These are phyloP conservation scores for Drechslerella dactyloides DNA, from an alignment of 2,329 filamentous ascomycete species.

Conservation along the genomic window DNA sequence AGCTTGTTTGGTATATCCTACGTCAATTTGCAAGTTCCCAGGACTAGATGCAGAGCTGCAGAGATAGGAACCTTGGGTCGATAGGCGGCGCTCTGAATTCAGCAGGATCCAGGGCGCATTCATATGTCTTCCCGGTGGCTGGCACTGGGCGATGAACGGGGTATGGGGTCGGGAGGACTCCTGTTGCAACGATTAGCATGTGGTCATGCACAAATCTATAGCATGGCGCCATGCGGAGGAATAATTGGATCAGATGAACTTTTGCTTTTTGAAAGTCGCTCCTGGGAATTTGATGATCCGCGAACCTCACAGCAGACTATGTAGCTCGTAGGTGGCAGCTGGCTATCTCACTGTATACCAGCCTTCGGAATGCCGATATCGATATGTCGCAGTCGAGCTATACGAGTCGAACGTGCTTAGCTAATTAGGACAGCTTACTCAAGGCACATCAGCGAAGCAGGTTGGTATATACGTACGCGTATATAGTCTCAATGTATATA, in stretches of 20 bases:
- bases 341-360: conserved; percentile 5
- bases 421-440: conserved; percentile 10
- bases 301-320: conserved; percentile 11
- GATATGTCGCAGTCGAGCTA: conserved; percentile 33
- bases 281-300: conserved; percentile 3
- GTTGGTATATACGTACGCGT: conserved; percentile 33
- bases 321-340: conserved; percentile 12
- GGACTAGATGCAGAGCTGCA: conserved; percentile 11
- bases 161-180: conserved; percentile 32
- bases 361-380: background rate
- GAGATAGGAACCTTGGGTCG: conserved; percentile 24
- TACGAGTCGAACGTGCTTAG: conserved; percentile 22
- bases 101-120: conserved; percentile 13
- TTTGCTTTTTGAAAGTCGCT: conserved; percentile 49
- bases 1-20: conserved; percentile 28
- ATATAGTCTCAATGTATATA: conserved; percentile 13
- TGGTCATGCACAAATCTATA: conserved; percentile 46
- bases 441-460: conserved; percentile 43
- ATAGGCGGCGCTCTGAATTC: conserved; percentile 24
- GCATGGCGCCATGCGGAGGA: conserved; percentile 36
- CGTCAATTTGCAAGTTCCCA: conserved; percentile 44
- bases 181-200: background rate
- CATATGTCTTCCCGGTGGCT: conserved; percentile 28
- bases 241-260: conserved; percentile 38
- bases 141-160: conserved; percentile 37